Percentiles rank a stretch among this genome's conserved stretches.
Evolutionary conservation across 495 filamentous ascomycete species (phyloP).

Genomic region (Neurospora sp.): DNA sequence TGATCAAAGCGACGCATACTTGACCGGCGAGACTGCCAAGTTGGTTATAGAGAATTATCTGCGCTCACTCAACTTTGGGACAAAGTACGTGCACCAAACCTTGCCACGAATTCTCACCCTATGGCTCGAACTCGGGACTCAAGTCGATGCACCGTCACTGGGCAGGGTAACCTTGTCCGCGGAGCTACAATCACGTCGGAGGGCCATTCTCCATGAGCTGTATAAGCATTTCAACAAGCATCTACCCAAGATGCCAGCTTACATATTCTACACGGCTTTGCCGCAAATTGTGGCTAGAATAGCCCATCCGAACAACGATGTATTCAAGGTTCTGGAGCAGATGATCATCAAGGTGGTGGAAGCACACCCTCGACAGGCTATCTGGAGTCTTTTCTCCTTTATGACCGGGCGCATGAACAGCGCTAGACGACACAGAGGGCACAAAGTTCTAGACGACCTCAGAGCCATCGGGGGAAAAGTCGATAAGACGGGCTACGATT

Average conservation of each 20-base stretch:
- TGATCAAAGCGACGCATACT: conserved; percentile 45
- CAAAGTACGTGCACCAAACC: conserved; percentile 91
- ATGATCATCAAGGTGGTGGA: conserved; percentile 77
- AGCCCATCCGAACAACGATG: conserved; percentile 65
- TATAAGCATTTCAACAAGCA: conserved; percentile 67
- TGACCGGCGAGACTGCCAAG: conserved; percentile 73
- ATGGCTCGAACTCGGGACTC: conserved; percentile 83
- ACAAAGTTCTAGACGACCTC: conserved; percentile 37
- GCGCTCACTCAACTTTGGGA: conserved; percentile 73
- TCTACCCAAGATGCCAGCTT: conserved; percentile 65
- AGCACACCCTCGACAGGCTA: conserved; percentile 75
- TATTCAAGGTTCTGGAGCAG: conserved; percentile 61
- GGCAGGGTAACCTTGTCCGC: conserved; percentile 52
- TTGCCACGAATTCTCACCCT: conserved; percentile 82
- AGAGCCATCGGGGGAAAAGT: conserved; percentile 24
- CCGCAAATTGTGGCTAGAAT: conserved; percentile 90
- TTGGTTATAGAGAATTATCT: conserved; percentile 90
- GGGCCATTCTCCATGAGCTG: conserved; percentile 56
- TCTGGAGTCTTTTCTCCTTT: conserved; percentile 85
- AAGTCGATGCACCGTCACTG: conserved; percentile 57
- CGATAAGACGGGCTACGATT: conserved; percentile 31
- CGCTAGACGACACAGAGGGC: conserved; percentile 45
- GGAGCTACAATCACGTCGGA: conserved; percentile 46
- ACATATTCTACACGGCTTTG: conserved; percentile 82
- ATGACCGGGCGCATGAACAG: conserved; percentile 41